Conservation (phyloP, 495 filamentous ascomycete genomes). For the Penicillium bovifimosum region DNA sequence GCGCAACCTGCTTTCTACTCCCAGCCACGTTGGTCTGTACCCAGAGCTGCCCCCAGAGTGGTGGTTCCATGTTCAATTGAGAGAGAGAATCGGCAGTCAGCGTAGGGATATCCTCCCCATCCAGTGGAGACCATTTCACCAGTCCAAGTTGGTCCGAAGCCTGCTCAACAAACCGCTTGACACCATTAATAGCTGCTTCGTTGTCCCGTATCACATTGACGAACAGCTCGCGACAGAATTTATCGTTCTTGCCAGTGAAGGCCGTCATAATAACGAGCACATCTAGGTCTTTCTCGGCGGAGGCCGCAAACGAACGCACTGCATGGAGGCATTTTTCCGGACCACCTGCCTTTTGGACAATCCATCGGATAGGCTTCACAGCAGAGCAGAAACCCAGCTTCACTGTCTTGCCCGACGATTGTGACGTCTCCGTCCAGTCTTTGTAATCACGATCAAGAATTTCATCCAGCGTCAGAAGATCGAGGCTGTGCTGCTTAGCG, state of each 20-base stretch:
- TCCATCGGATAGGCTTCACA: conserved; percentile 60
- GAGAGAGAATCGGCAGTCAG: conserved; percentile 33
- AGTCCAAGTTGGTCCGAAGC: conserved; percentile 50
- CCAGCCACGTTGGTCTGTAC: conserved; percentile 58
- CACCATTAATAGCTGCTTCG: conserved; percentile 37
- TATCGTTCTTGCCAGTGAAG: conserved; percentile 37
- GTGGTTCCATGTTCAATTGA: conserved; percentile 15
- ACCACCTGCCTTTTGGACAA: conserved; percentile 50
- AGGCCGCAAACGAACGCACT: conserved; percentile 47
- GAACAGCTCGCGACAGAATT: conserved; percentile 69
- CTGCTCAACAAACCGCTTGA: conserved; percentile 48
- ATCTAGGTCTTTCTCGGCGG: conserved; percentile 49
- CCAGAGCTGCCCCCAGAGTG: conserved; percentile 50
- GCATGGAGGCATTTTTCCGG: conserved; percentile 42
- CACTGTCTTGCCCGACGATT: conserved; percentile 22
- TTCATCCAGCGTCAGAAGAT: conserved; percentile 60
- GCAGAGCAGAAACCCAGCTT: conserved; percentile 71
- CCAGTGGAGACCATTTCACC: conserved; percentile 47
- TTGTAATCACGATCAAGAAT: conserved; percentile 91
- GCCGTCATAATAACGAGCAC: conserved; percentile 76
- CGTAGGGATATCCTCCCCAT: conserved; percentile 30
- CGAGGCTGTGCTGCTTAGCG: conserved; percentile 68
- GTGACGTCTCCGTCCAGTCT: conserved; percentile 60
- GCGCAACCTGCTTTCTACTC: conserved; percentile 88
- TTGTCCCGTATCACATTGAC: conserved; percentile 52